Base-by-base conservation (phyloP, 2,329 filamentous ascomycete species). In the Clathrospora elynae region DNA sequence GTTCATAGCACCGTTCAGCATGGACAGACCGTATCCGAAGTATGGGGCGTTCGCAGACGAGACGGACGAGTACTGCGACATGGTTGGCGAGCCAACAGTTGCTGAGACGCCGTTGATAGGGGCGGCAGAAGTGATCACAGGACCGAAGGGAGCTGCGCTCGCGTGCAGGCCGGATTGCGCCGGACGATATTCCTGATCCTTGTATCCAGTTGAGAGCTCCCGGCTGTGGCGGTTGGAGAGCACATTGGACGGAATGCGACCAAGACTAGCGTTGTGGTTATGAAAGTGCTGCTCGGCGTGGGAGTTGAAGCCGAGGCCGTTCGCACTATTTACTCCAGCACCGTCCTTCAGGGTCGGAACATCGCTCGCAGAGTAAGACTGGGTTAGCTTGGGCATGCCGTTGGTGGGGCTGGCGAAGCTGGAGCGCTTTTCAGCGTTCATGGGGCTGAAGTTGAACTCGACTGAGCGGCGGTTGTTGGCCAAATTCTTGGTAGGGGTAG, bases 361-460 rank as follows among this genome's bases (percentile, higher is more conserved):
- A 62, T 97, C 91, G 69, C 87, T 93, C 39, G 89, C 84, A 7
- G 93, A 96, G 74, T 88, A 96, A 0, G 92, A 96, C 30, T 87
- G 85, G 71, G 91, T 88, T 44, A 96, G 72, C 75, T 88, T 90
- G 19, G 86, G 87, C 38, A 82, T 81, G 17, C 81, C 77, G 67
- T 86, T 79, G 46, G 51, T 51, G 71, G 38, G 84, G 84, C 72
- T 85, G 77, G 53, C 61, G 34, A 72, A 70, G 43, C 70, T 71
- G 9, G 74, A 70, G 37, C 74, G 74, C 67, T 76, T 75, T 35
- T 75, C 73, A 14, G 49, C 37, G 20, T 51, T 51, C 51, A 56
- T 70, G 29, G 62, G 61, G 40, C 57, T 68, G 53, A 60, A 71
- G 44, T 71, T 74, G 61, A 75, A 71, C 52, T 77, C 75, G 42